A percentile compares a stretch with the other conserved stretches of the same genome.
Evolutionary conservation across 2,329 filamentous ascomycete species (phyloP).

Genomic region (Fusarium siculi): DNA sequence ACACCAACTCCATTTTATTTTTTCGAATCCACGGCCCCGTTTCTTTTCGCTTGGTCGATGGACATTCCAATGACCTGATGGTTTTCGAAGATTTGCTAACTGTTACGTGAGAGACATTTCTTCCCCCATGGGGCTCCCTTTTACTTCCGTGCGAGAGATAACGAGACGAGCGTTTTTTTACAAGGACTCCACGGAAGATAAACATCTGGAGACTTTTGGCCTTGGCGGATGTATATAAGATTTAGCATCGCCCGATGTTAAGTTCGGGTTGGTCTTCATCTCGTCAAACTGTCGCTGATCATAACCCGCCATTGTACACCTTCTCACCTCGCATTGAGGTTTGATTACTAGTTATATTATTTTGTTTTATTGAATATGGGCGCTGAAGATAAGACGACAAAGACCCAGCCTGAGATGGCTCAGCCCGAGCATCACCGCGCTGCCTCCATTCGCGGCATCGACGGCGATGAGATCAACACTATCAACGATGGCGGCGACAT

Average conservation of each 20-base stretch:
- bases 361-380: background rate
- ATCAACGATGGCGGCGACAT: constrained; percentile 18
- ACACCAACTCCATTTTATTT: constrained; percentile 12
- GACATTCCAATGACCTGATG: constrained; percentile 34
- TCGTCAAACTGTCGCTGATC: constrained; percentile 2
- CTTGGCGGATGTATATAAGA: constrained; percentile 35
- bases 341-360: background rate
- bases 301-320: background rate
- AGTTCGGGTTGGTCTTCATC: constrained; percentile 7
- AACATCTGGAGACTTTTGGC: constrained; percentile 8
- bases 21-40: background rate
- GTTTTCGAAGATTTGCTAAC: constrained; percentile 32
- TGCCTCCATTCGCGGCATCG: constrained; percentile 19
- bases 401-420: constrained; percentile 23
- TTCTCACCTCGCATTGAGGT: background rate
- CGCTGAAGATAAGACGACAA: constrained; percentile 16
- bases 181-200: constrained; percentile 14
- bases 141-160: constrained; percentile 4
- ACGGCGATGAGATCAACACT: constrained; percentile 28
- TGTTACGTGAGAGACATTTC: constrained; percentile 33
- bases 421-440: constrained; percentile 3
- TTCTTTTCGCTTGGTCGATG: background rate
- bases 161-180: background rate
- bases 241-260: background rate
- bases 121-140: constrained; percentile 35